Percentiles rank a stretch among this genome's conserved stretches.
Evolutionary conservation across 2,329 filamentous ascomycete species (phyloP).

Genomic region (Fusarium sp.): DNA sequence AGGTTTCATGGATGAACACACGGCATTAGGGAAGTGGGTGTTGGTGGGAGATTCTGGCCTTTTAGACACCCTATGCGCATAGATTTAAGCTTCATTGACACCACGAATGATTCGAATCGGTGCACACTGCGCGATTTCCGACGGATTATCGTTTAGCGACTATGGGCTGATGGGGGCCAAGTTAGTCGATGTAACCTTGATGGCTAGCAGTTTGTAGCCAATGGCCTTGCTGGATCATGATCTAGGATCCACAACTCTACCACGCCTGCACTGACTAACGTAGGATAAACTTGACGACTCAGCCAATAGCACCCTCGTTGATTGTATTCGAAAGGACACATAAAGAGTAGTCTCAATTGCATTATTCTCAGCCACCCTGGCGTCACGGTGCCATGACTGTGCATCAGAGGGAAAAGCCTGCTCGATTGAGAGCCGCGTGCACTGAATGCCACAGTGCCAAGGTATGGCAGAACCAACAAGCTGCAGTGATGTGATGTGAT

Average conservation of each 20-base stretch:
- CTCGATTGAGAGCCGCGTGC: neutral
- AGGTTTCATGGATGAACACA: neutral
- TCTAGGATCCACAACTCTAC: neutral
- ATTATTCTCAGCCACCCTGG: neutral
- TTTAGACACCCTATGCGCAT: no score
- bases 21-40: neutral
- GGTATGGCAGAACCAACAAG: neutral
- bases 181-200: neutral
- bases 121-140: neutral
- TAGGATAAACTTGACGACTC: neutral
- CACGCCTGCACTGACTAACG: neutral
- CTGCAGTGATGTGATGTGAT: neutral
- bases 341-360: neutral
- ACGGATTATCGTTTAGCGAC: neutral
- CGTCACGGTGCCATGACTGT: neutral
- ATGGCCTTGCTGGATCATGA: no score
- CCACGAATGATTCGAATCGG: neutral
- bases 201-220: neutral
- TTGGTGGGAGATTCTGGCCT: neutral
- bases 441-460: neutral
- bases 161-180: no score
- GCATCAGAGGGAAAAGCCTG: neutral
- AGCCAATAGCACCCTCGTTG: neutral
- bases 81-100: neutral
- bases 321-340: neutral